Percentiles rank a stretch among this genome's conserved stretches.
Conservation (phyloP, 2,329 filamentous ascomycete species). For the Penicillium sp. region DNA sequence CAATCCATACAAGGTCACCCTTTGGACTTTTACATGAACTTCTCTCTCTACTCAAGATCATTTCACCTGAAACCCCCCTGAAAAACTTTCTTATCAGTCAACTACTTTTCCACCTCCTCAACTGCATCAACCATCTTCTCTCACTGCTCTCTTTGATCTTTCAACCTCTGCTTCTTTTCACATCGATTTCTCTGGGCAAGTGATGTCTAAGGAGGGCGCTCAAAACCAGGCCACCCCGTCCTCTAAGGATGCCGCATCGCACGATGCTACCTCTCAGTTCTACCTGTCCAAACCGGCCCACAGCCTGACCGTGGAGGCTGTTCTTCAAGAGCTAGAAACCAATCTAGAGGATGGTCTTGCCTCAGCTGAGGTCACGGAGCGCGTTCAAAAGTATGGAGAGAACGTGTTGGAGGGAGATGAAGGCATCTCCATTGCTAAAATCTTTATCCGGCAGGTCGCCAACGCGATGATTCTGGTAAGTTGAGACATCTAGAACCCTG, state of each 20-base stretch:
- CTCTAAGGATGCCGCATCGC: slow-evolving; percentile 33
- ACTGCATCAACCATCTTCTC: too few relatives aligned
- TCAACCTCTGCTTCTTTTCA: too few relatives aligned
- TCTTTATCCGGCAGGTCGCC: slow-evolving; percentile 59
- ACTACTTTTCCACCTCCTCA: not conserved
- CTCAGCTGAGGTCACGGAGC: slow-evolving; percentile 47
- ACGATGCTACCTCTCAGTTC: slow-evolving; percentile 40
- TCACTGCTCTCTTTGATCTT: too few relatives aligned
- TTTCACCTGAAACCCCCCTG: slow-evolving; percentile 31
- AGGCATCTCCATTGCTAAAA: slow-evolving; percentile 65
- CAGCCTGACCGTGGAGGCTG: slow-evolving; percentile 49
- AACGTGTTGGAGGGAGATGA: slow-evolving; percentile 61
- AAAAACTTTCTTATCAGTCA: slow-evolving; percentile 6
- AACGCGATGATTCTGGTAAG: slow-evolving; percentile 63
- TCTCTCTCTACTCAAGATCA: slow-evolving; percentile 24
- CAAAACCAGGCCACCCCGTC: slow-evolving; percentile 10
- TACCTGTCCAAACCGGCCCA: slow-evolving; percentile 57
- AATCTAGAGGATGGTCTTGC: slow-evolving; percentile 55
- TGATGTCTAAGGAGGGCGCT: slow-evolving; percentile 18
- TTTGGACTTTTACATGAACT: slow-evolving; percentile 27
- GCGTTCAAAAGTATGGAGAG: slow-evolving; percentile 52
- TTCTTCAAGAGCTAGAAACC: slow-evolving; percentile 51
- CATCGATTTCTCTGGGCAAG: slow-evolving; percentile 3
- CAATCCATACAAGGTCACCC: not conserved
- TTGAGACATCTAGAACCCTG: not conserved